Evolutionary conservation across 768 basidiomycete species (phyloP).

Genomic region (Neoboletus brunneissimus): DNA sequence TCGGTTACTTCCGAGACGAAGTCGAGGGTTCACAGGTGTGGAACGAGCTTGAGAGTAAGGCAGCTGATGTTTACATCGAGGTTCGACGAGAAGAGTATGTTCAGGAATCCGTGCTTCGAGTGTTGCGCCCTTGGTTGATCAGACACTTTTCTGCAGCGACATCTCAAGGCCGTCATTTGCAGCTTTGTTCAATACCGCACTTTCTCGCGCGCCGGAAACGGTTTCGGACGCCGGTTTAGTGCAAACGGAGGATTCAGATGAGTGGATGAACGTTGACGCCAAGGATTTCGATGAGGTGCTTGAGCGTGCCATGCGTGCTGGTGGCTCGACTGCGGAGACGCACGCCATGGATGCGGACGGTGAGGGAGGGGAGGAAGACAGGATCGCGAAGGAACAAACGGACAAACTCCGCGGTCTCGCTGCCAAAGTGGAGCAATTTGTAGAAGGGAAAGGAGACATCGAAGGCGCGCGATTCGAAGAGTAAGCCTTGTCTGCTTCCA

Average conservation of each 20-base stretch:
- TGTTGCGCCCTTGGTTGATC: constrained; percentile 1
- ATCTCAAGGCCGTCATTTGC: constrained; percentile 75
- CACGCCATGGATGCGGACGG: constrained; percentile 53
- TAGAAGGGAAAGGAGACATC: constrained; percentile 84
- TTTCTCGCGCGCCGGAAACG: constrained; percentile 41
- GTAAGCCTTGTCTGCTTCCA: constrained; percentile 46
- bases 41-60: constrained; percentile 70
- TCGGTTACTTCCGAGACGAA: constrained; percentile 79
- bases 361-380: constrained; percentile 35
- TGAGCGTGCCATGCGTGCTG: constrained; percentile 36
- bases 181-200: constrained; percentile 60
- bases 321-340: constrained; percentile 11
- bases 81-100: constrained; percentile 67
- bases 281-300: constrained; percentile 76
- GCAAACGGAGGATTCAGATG: constrained; percentile 67
- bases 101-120: not conserved
- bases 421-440: constrained; percentile 82
- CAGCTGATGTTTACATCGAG: constrained; percentile 62
- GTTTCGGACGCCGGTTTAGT: constrained; percentile 11
- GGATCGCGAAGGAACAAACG: constrained; percentile 62
- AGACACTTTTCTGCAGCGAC: constrained; percentile 37
- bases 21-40: constrained; percentile 74
- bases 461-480: constrained; percentile 90
- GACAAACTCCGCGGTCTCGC: constrained; percentile 72
- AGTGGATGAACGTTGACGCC: constrained; percentile 82